Base-by-base conservation (phyloP, 805 yeast species). In the Hanseniaspora hatyaiensis region DNA sequence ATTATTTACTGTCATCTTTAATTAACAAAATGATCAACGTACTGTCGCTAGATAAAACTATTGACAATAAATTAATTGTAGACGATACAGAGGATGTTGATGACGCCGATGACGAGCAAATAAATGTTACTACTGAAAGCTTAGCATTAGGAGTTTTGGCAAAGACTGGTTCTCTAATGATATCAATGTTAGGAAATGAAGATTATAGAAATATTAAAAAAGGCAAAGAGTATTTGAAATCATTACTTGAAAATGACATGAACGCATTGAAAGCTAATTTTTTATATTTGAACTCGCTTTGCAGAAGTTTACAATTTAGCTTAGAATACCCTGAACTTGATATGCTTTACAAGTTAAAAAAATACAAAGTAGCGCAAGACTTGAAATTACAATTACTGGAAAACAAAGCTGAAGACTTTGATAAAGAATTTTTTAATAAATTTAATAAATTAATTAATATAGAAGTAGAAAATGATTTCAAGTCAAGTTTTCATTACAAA, bases 131-230 rank as follows among this genome's bases (percentile, higher is more conserved):
- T 11, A 62, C 72, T 6, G 82, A 77, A 51, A 65, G 77, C 0
- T 69, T 68, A 51, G 66, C 75, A 3, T 59, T 83, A 43, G 88
- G 82, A 47, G 54, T 77, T 52, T 61, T 77, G n/a, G 87, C 89
- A 0, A 50, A 63, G 12, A 71, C 80, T 22, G 87, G 83, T 0
- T 68, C 73, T 2, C 67, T 65, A 32, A 67, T 80, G 41, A 55
- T 72, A 19, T 59, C 61, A 4, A 52, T 38, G 18, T 61, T 2
- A 57, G 53, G 38, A 51, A 54, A 18, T n/a, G n/a, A n/a, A n/a
- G n/a, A n/a, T n/a, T n/a, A n/a, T n/a, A n/a, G n/a, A n/a, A n/a
- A n/a, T n/a, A n/a, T n/a, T n/a, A n/a, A n/a, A n/a, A n/a, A n/a
- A n/a, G n/a, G n/a, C n/a, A n/a, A n/a, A n/a, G n/a, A n/a, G n/a